Conservation (phyloP, 352 stramenopile species). For the Elongisporangium prolatum region DNA sequence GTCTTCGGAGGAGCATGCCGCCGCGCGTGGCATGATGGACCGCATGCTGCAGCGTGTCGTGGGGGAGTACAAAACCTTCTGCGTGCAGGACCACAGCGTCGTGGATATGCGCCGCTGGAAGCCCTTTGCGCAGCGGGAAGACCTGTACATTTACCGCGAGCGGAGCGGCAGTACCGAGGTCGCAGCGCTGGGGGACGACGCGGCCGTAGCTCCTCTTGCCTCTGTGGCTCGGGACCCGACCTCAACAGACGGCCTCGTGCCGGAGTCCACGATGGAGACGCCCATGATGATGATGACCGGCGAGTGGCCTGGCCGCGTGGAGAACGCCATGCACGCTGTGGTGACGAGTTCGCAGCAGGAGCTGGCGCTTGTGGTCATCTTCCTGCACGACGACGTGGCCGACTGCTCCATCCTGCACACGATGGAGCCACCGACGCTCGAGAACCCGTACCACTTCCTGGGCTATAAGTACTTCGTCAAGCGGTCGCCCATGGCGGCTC, state of each 20-base stretch:
- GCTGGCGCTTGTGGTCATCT: constrained; percentile 46
- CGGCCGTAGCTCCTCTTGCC: constrained; percentile 2
- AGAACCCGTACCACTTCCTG: constrained; percentile 51
- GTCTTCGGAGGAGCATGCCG: constrained; percentile 23
- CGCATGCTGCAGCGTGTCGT: constrained; percentile 40
- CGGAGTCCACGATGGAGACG: constrained; percentile 24
- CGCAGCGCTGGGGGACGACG: constrained; percentile 12
- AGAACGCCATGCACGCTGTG: constrained; percentile 49
- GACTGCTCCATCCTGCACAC: constrained; percentile 58
- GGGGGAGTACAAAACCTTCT: constrained; percentile 40
- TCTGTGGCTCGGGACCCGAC: constrained; percentile 15
- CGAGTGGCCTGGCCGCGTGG: constrained; percentile 35
- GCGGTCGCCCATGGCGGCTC: constrained; percentile 35
- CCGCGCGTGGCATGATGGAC: constrained; percentile 33
- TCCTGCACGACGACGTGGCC: constrained; percentile 54
- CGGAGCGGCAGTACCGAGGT: constrained; percentile 13
- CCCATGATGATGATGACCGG: constrained; percentile 44
- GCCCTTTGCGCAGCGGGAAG: constrained; percentile 27
- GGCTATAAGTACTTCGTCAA: constrained; percentile 67
- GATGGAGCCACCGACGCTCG: constrained; percentile 37
- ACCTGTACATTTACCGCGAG: constrained; percentile 47
- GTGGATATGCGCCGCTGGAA: constrained; percentile 46
- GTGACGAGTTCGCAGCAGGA: constrained; percentile 54
- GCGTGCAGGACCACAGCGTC: constrained; percentile 20
- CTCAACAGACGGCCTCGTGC: constrained; percentile 22